Base-by-base conservation (phyloP, 2,329 filamentous ascomycete genomes). In the Simplicillium aogashimaense region DNA sequence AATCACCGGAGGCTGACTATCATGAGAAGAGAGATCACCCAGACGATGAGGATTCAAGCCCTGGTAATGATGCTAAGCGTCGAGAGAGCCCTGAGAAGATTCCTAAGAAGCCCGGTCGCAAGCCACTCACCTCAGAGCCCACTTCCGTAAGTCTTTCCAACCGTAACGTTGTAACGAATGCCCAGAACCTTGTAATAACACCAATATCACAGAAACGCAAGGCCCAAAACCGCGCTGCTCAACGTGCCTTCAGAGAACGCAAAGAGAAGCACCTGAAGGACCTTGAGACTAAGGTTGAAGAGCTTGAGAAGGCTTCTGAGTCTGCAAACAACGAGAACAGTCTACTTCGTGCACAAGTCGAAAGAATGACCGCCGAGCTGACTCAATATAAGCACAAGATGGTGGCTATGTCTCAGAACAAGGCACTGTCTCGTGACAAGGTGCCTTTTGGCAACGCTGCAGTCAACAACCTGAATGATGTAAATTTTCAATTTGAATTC, bases 401-500 rank as follows among this genome's bases (percentile, higher is more conserved):
- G 32, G 80, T 84, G 0, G 63, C 85, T 51, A 72, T 71, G 45
- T 51, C 59, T 40, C 61, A 47, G 40, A 55, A 38, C 50, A 57
- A 50, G 45, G 43, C 48, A 14, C 43, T 71, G 3, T 42, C 51
- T 1, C 61, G 74, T 57, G 69, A 68, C 12, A 57, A 56, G 37
- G 39, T 50, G 1, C 40, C 50, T 2, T 67, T 72, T 53, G 65
- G 72, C 52, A 59, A 53, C 41, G 58, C 67, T 16, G 69, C 68
- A 10, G 57, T 77, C 46, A 76, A 67, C 58, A 81, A 78, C 49
- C 66, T 81, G 40, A 78, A 72, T 52, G 83, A 84, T 46, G 82
- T 84, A 57, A 88, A 83, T 57, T 97, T 97, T 56, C 82, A 90
- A 50, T 97, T 98, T 51, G 90, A 97, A 50, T 97, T 97, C 48